Evolutionary conservation across 306 rosid species (phyloP), one percentile per base, ranked within the genome.

Genomic region (Spatholobus suberectus): DNA sequence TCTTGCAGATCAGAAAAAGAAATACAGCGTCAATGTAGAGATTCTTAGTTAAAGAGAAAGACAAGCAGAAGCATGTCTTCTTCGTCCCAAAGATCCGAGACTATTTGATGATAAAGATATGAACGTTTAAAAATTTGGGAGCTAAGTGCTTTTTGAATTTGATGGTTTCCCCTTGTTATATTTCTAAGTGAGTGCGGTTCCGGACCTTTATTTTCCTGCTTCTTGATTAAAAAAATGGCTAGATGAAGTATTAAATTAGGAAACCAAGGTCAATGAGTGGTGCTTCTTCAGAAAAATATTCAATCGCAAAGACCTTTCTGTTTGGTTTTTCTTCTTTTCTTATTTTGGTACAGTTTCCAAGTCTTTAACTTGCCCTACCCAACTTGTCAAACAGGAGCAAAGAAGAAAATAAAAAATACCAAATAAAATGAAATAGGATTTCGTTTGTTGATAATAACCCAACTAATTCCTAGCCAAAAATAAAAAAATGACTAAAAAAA

Each of bases 221-320:
- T 79, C 51, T 51, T 85, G 75, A 86, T 89, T 87, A 51, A 82
- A 40, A 81, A 46, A 77, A 15, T 37, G 29, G 75, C 61, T 55
- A 49, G 44, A 7, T 68, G 26, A 51, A 67, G 49, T 77, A 82
- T 78, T 84, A 81, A 85, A 85, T 72, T 76, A 79, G 43, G 65
- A 85, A 90, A 84, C 89, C 72, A 79, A 85, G 98, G 94, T 96
- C 98, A 95, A 93, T 93, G 89, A 78, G 81, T 85, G 95, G 71
- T 79, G 87, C 86, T 85, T 87, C 82, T 84, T 90, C 59, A 86
- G 24, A 71, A 82, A 83, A 81, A 83, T 79, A 63, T 85, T 90
- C 83, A 84, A 85, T 81, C 44, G 21, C 77, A 59, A 23, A 59
- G 67, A 24, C 80, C 77, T 81, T 87, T 85, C 78, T 68, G 84